Percentiles rank a stretch among this genome's conserved stretches.
These are phyloP conservation scores for Suillus spraguei DNA, from an alignment of 768 basidiomycete species.

Conservation along the genomic window DNA sequence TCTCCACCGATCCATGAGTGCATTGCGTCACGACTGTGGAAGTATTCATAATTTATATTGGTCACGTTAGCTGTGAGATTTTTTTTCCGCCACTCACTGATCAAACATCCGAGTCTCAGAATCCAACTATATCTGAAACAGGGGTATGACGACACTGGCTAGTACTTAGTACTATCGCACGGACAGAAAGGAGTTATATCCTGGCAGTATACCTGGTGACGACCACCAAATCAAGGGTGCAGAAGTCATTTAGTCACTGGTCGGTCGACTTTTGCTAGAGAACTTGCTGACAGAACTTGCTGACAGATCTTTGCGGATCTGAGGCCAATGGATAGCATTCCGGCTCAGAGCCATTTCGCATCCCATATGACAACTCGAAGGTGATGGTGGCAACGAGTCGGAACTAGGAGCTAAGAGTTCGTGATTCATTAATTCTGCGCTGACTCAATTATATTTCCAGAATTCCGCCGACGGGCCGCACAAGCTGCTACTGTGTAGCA, in stretches of 20 bases:
- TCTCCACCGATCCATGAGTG: too few species aligned
- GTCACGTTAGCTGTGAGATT: too few species aligned
- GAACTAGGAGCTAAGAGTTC: neutral
- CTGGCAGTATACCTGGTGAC: too few species aligned
- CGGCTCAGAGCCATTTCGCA: neutral
- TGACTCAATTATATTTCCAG: neutral
- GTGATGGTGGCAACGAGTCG: neutral
- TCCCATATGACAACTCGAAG: neutral
- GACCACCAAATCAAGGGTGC: too few species aligned
- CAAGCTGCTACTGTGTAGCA: neutral
- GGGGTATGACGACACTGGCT: neutral
- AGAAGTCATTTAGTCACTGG: neutral
- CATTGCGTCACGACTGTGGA: too few species aligned
- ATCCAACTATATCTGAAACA: conserved; percentile 1
- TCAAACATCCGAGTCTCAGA: too few species aligned
- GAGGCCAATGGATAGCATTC: neutral
- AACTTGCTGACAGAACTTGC: too few species aligned
- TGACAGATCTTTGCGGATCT: neutral
- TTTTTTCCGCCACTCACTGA: too few species aligned
- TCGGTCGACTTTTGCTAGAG: neutral
- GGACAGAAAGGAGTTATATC: neutral
- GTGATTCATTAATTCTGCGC: neutral
- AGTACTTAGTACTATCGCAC: too few species aligned
- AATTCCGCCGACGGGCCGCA: neutral
- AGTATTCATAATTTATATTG: too few species aligned